These are phyloP conservation scores for Bondarzewia mesenterica DNA, from an alignment of 1,284 basidiomycete species.

Conservation along the genomic window DNA sequence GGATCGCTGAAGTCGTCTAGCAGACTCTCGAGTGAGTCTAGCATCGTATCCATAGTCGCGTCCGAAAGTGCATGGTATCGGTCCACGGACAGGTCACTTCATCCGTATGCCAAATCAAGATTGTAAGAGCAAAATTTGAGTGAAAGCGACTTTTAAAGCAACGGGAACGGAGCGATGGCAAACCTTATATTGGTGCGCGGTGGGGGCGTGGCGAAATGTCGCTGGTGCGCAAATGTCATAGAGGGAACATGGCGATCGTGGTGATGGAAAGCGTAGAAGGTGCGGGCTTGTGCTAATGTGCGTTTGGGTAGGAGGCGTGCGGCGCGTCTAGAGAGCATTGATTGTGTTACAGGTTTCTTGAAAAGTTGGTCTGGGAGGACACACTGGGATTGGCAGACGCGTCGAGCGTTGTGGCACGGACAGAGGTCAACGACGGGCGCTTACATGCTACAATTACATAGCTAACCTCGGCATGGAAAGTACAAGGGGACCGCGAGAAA, in stretches of 20 bases:
- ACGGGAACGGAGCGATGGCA: conserved; percentile 3
- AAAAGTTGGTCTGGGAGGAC: too few species aligned
- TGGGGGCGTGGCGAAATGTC: conserved; percentile 23
- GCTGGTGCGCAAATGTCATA: conserved; percentile 3
- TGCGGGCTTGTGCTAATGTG: neutral
- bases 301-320: conserved; percentile 2
- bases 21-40: conserved; percentile 74
- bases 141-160: neutral
- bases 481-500: too few species aligned
- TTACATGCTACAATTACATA: too few species aligned
- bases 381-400: too few species aligned
- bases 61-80: conserved; percentile 80
- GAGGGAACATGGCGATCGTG: neutral
- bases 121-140: neutral
- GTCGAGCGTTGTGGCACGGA: too few species aligned
- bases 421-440: too few species aligned
- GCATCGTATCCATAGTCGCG: conserved; percentile 72
- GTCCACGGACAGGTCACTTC: conserved; percentile 44
- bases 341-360: neutral
- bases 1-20: conserved; percentile 55
- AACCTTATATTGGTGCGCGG: conserved; percentile 23
- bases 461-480: too few species aligned
- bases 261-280: neutral
- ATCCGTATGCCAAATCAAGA: neutral
- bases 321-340: conserved; percentile 7